Evolutionary conservation across 805 yeast genomes (phyloP), one percentile per base, ranked within the genome.

Genomic region (Saturnispora silvae): DNA sequence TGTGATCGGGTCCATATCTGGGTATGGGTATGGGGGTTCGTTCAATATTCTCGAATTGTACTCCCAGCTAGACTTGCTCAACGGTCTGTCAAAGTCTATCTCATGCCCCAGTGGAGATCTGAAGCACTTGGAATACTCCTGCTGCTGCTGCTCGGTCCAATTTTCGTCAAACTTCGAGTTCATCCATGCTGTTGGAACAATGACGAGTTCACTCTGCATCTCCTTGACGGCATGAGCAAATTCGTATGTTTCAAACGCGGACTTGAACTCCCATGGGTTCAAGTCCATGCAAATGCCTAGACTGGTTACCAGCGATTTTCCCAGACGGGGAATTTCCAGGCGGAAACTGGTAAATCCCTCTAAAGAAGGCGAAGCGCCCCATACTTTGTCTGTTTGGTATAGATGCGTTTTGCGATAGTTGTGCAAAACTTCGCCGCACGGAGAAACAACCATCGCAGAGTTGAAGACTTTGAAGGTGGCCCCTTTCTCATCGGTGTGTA

Each of bases 231-330:
- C 64, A 20, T 57, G 53, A 0, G 87, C 68, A 56, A 81, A 83
- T 55, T 87, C 96, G 52, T 70, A 84, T 19, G 63, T 66, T 26
- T 68, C 63, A 57, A 84, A 86, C 1, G 94, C 86, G 1, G 95
- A 85, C 44, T 71, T 64, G 54, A 87, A 87, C 52, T 81, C 67
- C 54, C 82, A 81, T 0, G 96, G 95, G 53, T 83, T 86, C 43
- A 87, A 56, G 59, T 87, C 97, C 96, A 87, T 87, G 54, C 97
- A 87, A 5, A 87, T 85, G 0, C 96, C 97, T 38, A 87, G 64
- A 24, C 77, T 67, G 1, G 80, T 61, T 25, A 54, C 66, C 5
- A 71, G 46, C 4, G 17, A 35, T 13, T 34, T 33, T 15, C 50
- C 51, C n/a, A 33, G 18, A 27, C 40, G 31, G 16, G 52, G 50